Evolutionary conservation across 345 rosid genomes (phyloP).

Genomic region (Eucalyptus erythrocorys): DNA sequence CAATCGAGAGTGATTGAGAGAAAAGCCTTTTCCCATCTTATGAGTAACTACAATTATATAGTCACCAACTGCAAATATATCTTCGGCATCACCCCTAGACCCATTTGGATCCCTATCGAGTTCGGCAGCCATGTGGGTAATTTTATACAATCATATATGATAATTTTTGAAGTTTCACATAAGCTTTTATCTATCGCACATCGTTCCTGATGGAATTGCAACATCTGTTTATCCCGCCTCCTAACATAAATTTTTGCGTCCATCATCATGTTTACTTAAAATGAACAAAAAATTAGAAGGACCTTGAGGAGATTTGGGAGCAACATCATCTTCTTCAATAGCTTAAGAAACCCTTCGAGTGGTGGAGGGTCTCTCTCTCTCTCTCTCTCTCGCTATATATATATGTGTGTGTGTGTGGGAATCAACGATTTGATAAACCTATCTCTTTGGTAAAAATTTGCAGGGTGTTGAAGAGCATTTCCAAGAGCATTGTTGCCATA

Average conservation of each 20-base stretch:
- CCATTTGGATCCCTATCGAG: conserved; percentile 31
- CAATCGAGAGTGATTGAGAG: conserved; percentile 8
- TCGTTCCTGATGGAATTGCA: neutral
- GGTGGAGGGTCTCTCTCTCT: conserved; percentile 33
- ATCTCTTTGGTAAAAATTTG: neutral
- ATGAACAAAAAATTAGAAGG: conserved; percentile 22
- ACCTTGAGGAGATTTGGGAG: conserved; percentile 40
- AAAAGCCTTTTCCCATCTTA: conserved; percentile 35
- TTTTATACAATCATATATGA: neutral
- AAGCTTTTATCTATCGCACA: neutral
- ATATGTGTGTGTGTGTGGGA: rapidly evolving
- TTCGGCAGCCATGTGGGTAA: conserved; percentile 47
- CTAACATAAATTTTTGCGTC: neutral
- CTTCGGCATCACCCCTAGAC: conserved; percentile 20
- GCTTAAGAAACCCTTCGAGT: conserved; percentile 62
- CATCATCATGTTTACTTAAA: neutral
- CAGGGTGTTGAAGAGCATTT: conserved; percentile 38
- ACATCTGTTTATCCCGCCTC: neutral
- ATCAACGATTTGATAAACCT: neutral
- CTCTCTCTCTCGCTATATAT: neutral
- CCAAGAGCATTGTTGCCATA: conserved; percentile 32
- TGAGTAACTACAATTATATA: neutral
- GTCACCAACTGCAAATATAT: neutral
- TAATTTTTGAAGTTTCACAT: neutral
- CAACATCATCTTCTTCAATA: conserved; percentile 61